Conservation (phyloP, 139 green algal species). For the Coccomyxa sp. region DNA sequence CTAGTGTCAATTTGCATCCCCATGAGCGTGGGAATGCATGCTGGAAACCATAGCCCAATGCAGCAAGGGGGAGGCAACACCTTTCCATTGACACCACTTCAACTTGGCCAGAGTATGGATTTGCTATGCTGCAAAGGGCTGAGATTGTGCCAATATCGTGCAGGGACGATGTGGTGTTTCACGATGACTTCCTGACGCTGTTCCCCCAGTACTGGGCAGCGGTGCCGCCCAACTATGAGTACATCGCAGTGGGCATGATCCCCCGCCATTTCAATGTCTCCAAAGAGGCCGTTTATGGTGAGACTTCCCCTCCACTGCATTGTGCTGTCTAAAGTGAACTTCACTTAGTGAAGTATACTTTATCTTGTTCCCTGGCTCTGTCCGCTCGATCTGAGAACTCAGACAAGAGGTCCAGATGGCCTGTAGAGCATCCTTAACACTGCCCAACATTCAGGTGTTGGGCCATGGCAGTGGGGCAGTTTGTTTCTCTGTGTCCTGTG, state of each 20-base stretch:
- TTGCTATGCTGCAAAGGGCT: neutral
- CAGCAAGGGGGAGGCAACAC: neutral
- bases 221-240: neutral
- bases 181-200: neutral
- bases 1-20: neutral
- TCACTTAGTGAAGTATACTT: too few species aligned
- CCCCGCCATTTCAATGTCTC: neutral
- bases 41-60: neutral
- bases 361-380: too few species aligned
- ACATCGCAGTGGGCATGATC: constrained; percentile 3
- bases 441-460: too few species aligned
- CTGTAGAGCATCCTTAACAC: too few species aligned
- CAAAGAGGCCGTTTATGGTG: neutral
- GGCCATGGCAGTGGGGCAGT: too few species aligned
- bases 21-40: neutral
- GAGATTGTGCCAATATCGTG: neutral
- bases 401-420: too few species aligned
- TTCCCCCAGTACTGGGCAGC: neutral
- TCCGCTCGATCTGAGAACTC: too few species aligned
- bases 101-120: neutral
- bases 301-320: neutral
- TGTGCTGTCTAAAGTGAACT: too few species aligned
- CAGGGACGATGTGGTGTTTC: constrained; percentile 1
- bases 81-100: neutral
- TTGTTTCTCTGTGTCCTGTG: too few species aligned